Conservation (phyloP, 2,329 filamentous ascomycete species). For the Xylariaceae sp. region DNA sequence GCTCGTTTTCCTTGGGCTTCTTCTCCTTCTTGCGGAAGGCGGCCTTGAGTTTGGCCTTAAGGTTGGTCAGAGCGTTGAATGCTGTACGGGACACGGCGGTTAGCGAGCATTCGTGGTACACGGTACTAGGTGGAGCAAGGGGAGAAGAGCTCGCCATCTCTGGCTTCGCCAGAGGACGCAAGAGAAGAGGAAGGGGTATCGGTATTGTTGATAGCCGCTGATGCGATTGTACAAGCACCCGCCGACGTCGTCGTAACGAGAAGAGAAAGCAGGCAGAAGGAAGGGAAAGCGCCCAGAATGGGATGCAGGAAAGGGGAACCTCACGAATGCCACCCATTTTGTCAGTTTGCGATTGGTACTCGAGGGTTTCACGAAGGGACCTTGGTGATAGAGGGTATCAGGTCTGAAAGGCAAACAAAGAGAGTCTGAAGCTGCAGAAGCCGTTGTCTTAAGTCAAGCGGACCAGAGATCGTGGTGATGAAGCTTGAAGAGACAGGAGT, state of each 20-base stretch:
- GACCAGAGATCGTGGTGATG: not conserved
- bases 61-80: slow-evolving; percentile 48
- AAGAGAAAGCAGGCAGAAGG: not conserved
- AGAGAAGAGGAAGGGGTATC: not conserved
- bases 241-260: slow-evolving; percentile 7
- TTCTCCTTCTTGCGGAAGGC: slow-evolving; percentile 28
- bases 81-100: slow-evolving; percentile 35
- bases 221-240: slow-evolving; percentile 2
- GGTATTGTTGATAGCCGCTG: not conserved
- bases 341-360: slow-evolving; percentile 24
- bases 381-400: not conserved
- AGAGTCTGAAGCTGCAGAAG: not conserved
- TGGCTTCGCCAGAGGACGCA: not conserved
- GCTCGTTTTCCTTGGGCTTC: slow-evolving; percentile 23
- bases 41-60: slow-evolving; percentile 53
- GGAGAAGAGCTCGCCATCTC: slow-evolving; percentile 3
- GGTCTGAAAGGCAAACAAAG: slow-evolving; percentile 10
- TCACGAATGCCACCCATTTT: slow-evolving; percentile 54
- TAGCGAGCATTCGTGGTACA: slow-evolving; percentile 18
- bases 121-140: slow-evolving; percentile 3
- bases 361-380: not conserved
- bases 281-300: slow-evolving; percentile 1
- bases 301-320: slow-evolving; percentile 24
- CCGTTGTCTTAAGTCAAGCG: slow-evolving; percentile 14
- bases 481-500: slow-evolving; percentile 10